Evolutionary conservation across 768 basidiomycete genomes (phyloP).

Genomic region (Hygrophorus pudorinus): DNA sequence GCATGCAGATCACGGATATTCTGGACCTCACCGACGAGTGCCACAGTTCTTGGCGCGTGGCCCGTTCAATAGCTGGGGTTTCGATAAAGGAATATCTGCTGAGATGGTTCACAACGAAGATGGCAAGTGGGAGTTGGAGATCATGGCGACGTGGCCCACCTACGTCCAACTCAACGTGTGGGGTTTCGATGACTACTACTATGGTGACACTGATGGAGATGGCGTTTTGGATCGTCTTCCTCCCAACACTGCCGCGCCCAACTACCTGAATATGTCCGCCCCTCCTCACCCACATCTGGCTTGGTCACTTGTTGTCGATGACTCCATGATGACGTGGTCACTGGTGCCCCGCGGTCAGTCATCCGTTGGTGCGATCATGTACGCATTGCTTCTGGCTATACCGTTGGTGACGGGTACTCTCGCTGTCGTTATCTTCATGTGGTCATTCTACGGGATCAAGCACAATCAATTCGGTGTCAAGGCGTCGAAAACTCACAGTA

Average conservation of each 20-base stretch:
- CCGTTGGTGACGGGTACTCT: constrained; percentile 78
- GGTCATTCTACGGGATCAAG: constrained; percentile 93
- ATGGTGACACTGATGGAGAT: constrained; percentile 83
- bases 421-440: constrained; percentile 85
- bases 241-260: constrained; percentile 76
- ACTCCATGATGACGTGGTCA: constrained; percentile 65
- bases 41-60: constrained; percentile 86
- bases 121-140: constrained; percentile 75
- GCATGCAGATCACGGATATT: constrained; percentile 66
- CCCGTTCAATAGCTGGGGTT: constrained; percentile 88
- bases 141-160: constrained; percentile 87
- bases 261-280: constrained; percentile 86
- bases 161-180: constrained; percentile 87
- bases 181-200: constrained; percentile 86
- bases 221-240: constrained; percentile 86
- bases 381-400: constrained; percentile 69
- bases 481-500: constrained; percentile 55
- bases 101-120: constrained; percentile 56
- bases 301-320: constrained; percentile 78
- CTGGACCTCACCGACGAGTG: constrained; percentile 53
- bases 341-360: constrained; percentile 77
- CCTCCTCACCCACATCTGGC: constrained; percentile 83
- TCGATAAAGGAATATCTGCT: constrained; percentile 69
- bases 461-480: constrained; percentile 88
- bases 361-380: constrained; percentile 78